phyloP scores from a whole-genome alignment of 805 yeast genomes.

The Kodamaea lidongshanica region DNA sequence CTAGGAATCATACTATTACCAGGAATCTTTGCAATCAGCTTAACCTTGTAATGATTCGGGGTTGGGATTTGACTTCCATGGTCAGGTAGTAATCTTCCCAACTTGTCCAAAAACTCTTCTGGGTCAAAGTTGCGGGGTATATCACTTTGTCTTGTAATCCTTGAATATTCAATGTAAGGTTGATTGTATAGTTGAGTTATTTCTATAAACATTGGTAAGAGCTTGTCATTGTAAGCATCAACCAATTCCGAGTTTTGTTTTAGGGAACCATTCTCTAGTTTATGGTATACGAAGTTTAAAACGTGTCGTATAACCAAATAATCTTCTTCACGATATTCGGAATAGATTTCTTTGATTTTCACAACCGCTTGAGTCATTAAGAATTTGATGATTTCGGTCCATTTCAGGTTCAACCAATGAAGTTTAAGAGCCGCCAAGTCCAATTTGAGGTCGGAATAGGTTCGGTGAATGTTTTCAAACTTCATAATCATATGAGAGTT shows the following conservation, averaged over 20 bases:
- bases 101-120: constrained; percentile 1
- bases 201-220: constrained; percentile 24
- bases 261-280: constrained; percentile 16
- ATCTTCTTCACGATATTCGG: constrained; percentile 1
- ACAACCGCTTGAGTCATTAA: constrained; percentile 36
- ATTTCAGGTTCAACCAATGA: constrained; percentile 47
- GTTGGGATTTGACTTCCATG: constrained; percentile 6
- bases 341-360: constrained; percentile 14
- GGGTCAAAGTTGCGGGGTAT: constrained; percentile 2
- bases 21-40: constrained; percentile 19
- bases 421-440: constrained; percentile 38
- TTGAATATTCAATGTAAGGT: neutral
- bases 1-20: constrained; percentile 19
- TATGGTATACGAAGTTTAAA: constrained; percentile 7
- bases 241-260: constrained; percentile 22
- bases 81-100: constrained; percentile 3
- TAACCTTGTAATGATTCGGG: constrained; percentile 14
- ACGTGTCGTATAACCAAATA: constrained; percentile 3
- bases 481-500: constrained; percentile 4
- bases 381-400: constrained; percentile 49
- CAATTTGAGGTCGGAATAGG: constrained; percentile 35
- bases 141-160: neutral
- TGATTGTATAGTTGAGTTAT: constrained; percentile 1
- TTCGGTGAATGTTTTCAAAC: constrained; percentile 14
- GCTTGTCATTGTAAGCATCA: constrained; percentile 16